Base-by-base conservation (phyloP, 2,329 filamentous ascomycete species). In the Fusarium clavum region DNA sequence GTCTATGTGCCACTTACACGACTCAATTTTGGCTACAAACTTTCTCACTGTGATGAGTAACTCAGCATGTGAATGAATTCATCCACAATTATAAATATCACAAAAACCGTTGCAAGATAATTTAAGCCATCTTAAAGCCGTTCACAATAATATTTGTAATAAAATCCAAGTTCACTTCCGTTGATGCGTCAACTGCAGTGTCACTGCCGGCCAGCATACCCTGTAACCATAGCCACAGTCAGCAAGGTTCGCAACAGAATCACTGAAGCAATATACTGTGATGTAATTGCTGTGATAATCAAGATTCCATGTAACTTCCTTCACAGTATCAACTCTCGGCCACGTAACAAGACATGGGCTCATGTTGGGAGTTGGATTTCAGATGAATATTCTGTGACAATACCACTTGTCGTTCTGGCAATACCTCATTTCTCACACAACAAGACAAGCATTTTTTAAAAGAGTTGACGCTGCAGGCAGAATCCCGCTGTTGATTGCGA, bases 401-500 rank as follows among this genome's bases (percentile, higher is more conserved):
- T 11, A 18, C 34, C 34, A n/a, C 34, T 38, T n/a, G 10, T 18
- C 11, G 18, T 12, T 38, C 16, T 22, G 13, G 8, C 13, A 12
- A 22, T 13, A 44, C 10, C 20, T 18, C 24, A 25, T 22, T 24
- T 11, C 43, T 22, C 8, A 25, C 12, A 29, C 32, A 43, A 29
- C 14, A 12, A 38, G 11, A 16, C 24, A 14, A 52, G 41, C 58
- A 41, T 43, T 40, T 53, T 53, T 22, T 55, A 64, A 64, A 14
- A 22, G 29, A 34, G 46, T 46, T 38, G 41, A 47, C 45, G 32
- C 61, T 55, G n/a, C 30, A 27, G 25, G 22, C 51, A 52, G 58
- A 58, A 68, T 61, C 69, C 69, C 29, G 47, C 22, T 71, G 49
- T 52, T 58, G 30, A 51, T 43, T 63, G 51, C 22, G 47, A 45